phyloP scores from a whole-genome alignment of 352 stramenopile species.

The Globisporangium nagaii region DNA sequence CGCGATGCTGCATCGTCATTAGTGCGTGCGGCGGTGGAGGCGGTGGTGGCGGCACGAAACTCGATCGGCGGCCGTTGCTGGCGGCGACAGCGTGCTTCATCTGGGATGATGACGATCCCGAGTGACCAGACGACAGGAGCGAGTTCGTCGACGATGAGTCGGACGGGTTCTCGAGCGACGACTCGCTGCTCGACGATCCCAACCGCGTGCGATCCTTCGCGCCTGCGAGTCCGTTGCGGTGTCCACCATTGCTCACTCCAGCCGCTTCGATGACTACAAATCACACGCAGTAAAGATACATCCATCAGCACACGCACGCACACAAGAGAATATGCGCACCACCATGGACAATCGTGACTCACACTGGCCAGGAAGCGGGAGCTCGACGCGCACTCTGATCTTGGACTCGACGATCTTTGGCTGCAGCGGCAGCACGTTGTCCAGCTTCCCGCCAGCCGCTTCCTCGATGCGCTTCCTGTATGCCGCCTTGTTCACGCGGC shows the following conservation, averaged over 20 bases:
- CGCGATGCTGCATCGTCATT: constrained; percentile 3
- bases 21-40: constrained; percentile 10
- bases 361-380: constrained; percentile 76
- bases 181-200: constrained; percentile 38
- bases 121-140: constrained; percentile 43
- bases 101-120: constrained; percentile 20
- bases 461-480: constrained; percentile 73
- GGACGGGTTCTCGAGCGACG: constrained; percentile 32
- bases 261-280: constrained; percentile 47
- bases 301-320: constrained; percentile 3
- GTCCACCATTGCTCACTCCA: constrained; percentile 8
- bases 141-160: constrained; percentile 45
- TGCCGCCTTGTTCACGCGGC: constrained; percentile 70
- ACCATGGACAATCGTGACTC: constrained; percentile 14
- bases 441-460: constrained; percentile 68
- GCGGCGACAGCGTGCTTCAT: constrained; percentile 17
- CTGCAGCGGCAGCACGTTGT: constrained; percentile 67
- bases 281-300: not conserved
- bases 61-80: constrained; percentile 5
- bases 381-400: constrained; percentile 57
- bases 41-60: constrained; percentile 20
- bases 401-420: constrained; percentile 60
- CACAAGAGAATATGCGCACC: not conserved
- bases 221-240: constrained; percentile 13
- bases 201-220: constrained; percentile 15